These are phyloP conservation scores for Gonium pectorale DNA, from an alignment of 139 green algal species.

Conservation along the genomic window DNA sequence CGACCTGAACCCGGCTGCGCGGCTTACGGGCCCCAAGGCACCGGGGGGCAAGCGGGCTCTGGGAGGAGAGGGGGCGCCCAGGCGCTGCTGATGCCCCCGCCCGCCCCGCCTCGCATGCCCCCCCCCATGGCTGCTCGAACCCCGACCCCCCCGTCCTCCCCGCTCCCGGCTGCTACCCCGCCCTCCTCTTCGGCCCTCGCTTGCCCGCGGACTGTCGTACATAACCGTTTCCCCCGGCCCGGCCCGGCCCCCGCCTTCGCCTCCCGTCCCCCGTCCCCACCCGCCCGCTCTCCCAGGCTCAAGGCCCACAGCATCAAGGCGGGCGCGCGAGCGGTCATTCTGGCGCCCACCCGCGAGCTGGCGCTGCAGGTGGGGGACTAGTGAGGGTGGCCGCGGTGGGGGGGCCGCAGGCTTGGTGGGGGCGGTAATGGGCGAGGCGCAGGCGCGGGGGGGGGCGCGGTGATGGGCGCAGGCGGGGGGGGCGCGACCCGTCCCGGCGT, in stretches of 20 bases:
- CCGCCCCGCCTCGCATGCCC: no score
- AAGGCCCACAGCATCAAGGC: slow-evolving; percentile 79
- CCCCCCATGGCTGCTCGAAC: no score
- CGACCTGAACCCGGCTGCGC: no score
- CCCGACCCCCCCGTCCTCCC: no score
- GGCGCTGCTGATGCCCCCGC: no score
- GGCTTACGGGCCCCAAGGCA: no score
- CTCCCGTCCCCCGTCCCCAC: neutral
- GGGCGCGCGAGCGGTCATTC: slow-evolving; percentile 88
- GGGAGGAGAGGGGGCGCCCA: no score
- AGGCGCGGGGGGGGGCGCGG: neutral
- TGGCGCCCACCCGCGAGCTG: slow-evolving; percentile 91
- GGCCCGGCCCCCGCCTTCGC: neutral
- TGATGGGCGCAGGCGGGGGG: neutral
- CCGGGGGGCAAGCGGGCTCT: no score
- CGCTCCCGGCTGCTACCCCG: neutral
- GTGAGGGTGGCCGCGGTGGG: neutral
- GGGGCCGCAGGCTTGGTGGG: neutral
- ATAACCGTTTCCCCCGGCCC: neutral
- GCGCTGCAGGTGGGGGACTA: slow-evolving; percentile 64
- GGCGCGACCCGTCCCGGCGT: no score
- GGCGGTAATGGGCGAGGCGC: neutral
- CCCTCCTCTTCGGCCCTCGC: no score
- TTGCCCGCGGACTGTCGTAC: no score
- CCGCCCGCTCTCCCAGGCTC: slow-evolving; percentile 63